Percentiles rank a stretch among this genome's conserved stretches.
phyloP scores from a whole-genome alignment of 148 eudicot genomes.

The Cornus kousa region DNA sequence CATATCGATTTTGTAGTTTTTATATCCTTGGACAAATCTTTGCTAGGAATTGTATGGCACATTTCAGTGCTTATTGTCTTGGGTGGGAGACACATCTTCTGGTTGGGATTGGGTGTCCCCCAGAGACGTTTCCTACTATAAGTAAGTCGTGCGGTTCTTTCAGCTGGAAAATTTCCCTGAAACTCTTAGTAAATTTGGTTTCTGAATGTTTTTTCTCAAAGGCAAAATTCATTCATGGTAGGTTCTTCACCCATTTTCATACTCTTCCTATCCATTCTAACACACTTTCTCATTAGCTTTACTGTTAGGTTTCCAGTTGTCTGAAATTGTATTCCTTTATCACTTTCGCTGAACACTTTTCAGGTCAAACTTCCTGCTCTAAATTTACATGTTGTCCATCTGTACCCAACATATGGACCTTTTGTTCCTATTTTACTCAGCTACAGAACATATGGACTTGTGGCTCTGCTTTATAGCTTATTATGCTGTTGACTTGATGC shows the following conservation, averaged over 20 bases:
- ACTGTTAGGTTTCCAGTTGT: not conserved
- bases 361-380: not conserved
- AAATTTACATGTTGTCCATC: not conserved
- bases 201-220: not conserved
- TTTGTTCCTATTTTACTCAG: not conserved
- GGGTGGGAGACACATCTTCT: not conserved
- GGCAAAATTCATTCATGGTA: not conserved
- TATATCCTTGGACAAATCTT: not conserved
- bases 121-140: not conserved
- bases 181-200: not conserved
- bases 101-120: no score
- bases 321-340: not conserved
- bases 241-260: not conserved
- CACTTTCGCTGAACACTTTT: not conserved
- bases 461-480: not conserved
- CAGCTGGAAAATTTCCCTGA: no score
- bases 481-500: not conserved
- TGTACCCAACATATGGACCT: not conserved
- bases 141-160: not conserved
- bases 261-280: not conserved
- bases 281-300: not conserved
- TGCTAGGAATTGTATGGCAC: no score
- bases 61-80: not conserved
- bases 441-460: no score
- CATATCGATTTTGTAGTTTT: not conserved